phyloP scores from a whole-genome alignment of 306 rosid species.

The Abrus precatorius region DNA sequence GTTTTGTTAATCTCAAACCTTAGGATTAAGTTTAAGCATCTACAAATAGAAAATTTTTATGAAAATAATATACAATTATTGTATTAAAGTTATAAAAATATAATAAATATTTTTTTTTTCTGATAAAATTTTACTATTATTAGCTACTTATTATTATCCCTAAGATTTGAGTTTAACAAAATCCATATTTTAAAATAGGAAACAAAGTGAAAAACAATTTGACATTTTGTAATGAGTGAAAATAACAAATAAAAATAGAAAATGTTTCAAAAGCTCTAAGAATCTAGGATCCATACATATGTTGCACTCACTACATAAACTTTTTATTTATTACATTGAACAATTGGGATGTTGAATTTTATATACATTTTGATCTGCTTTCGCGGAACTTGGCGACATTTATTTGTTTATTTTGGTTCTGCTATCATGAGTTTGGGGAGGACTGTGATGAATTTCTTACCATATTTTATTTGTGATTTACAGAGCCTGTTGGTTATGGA shows the following conservation, averaged over 20 bases:
- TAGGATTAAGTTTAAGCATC: no score
- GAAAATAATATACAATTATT: no score
- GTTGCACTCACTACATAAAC: not conserved
- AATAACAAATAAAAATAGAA: not conserved
- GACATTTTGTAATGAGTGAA: not conserved
- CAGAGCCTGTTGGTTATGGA: constrained; percentile 96
- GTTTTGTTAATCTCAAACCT: no score
- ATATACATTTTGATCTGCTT: not conserved
- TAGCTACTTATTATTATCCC: no score
- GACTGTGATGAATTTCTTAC: constrained; percentile 29
- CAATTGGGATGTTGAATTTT: not conserved
- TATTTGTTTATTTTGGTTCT: not conserved
- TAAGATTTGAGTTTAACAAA: no score
- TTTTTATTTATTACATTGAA: not conserved
- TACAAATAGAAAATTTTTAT: no score
- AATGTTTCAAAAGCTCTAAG: not conserved
- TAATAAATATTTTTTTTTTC: no score
- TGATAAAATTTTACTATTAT: no score
- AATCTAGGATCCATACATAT: constrained; percentile 1
- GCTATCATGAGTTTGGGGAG: not conserved
- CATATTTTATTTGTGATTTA: constrained; percentile 46
- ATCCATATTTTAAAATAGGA: not conserved
- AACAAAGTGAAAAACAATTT: not conserved
- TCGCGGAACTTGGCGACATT: not conserved
- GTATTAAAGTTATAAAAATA: no score